Conservation (phyloP, 345 rosid genomes). For the Mangifera indica region DNA sequence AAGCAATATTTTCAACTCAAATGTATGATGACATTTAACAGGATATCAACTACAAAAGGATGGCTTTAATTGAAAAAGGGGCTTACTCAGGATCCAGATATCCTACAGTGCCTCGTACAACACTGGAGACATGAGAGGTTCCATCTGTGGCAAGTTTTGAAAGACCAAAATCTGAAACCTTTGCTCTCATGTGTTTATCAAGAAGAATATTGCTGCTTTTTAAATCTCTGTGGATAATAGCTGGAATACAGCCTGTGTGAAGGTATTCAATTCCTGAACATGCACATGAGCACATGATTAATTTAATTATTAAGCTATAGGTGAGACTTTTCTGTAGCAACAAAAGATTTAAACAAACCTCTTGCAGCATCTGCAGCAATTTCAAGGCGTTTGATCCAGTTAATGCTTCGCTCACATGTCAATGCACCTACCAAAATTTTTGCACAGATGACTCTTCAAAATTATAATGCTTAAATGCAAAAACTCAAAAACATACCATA, state of each 20-base stretch:
- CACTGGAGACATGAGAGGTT: constrained; percentile 92
- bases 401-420: constrained; percentile 55
- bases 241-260: constrained; percentile 95
- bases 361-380: constrained; percentile 95
- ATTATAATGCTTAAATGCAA: constrained; percentile 4
- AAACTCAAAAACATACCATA: constrained; percentile 53
- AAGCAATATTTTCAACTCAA: constrained; percentile 5
- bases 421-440: constrained; percentile 47
- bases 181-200: constrained; percentile 80
- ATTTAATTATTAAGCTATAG: not conserved
- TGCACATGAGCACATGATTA: constrained; percentile 15
- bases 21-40: not conserved
- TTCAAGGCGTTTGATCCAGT: constrained; percentile 93
- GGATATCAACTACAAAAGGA: constrained; percentile 11
- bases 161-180: constrained; percentile 96
- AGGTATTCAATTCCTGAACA: constrained; percentile 90
- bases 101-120: constrained; percentile 99
- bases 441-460: constrained; percentile 7
- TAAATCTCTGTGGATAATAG: constrained; percentile 91
- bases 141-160: constrained; percentile 88
- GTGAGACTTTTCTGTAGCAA: not conserved
- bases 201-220: constrained; percentile 96
- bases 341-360: constrained; percentile 40
- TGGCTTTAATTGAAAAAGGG: constrained; percentile 17
- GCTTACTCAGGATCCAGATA: constrained; percentile 97